Base-by-base conservation (phyloP, 176 grass and related monocot species). In the Thinopyrum elongatum region DNA sequence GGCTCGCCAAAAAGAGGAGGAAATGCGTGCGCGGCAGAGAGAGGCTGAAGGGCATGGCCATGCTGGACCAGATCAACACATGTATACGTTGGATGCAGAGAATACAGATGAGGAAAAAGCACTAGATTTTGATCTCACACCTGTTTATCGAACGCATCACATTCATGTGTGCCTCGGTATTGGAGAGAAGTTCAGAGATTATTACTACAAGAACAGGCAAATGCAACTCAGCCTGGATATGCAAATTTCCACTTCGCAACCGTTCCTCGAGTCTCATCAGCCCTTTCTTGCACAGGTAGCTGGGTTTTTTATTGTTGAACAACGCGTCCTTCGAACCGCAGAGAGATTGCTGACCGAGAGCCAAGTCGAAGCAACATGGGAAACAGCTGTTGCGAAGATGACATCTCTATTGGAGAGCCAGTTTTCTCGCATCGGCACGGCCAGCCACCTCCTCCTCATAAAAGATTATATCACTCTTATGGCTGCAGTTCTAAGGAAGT, bases 181-280 rank as follows among this genome's bases (percentile, higher is more conserved):
- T 9, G 91, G 81, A 65, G 91, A 98, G 35, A 98, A 95, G 73
- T 98, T 98, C 75, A 89, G 57, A 49, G 91, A 95, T 62, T 92
- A 95, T 51, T 98, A 98, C 86, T 93, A 93, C 60, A 92, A 95
- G 80, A 98, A 94, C 19, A 86, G 93, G 65, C 85, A 95, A 23
- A 95, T 94, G 95, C 95, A 98, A 62, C 81, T 98, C 33, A 95
- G 95, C 85, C 79, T 98, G 79, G 95, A 98, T 73, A 90, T 98
- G 79, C 95, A 98, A 77, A 95, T 98, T 49, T 94, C 95, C 63
- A 90, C 93, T 41, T 83, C 87, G 17, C 89, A 90, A 25, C 86
- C 91, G 49, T 98, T 98, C 86, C 81, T 98, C 16, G 95, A 98
- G 72, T 98, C 93, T 1, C 93, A 98, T 64, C 93, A 92, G 65